Evolutionary conservation across 1,284 basidiomycete species (phyloP), one percentile per base, ranked within the genome.

Genomic region (Leccinum variabile): DNA sequence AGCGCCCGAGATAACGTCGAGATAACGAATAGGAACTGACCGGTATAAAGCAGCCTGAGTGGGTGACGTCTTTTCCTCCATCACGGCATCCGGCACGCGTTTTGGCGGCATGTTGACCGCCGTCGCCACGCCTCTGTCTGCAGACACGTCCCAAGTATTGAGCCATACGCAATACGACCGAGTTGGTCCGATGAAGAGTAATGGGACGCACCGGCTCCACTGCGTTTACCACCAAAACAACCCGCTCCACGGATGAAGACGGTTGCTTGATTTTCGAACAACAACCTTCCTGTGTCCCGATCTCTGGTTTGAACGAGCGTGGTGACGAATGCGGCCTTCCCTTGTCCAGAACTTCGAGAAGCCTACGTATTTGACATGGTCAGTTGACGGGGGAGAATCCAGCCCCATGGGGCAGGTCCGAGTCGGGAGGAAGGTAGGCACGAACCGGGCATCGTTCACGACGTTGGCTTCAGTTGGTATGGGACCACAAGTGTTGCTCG

Each of bases 211-310:
- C 92, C 91, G 66, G 82, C 87, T 58, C 94, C 95, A 50, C 78
- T 81, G 69, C 94, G 92, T 80, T 92, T 95, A 18, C 97, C 97
- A 13, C 94, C 94, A 76, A 99, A 98, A 5, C 95, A 96, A 54
- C 97, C 97, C 44, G 93, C 86, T 11, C 96, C 97, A 62, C 97
- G 92, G 71, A 98, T 88, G 78, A 98, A 94, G 3, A 96, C 82
- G 3, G 97, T 99, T 46, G 88, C 89, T 77, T 97, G 93, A 76
- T 92, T 97, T 79, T 97, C 95, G 72, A 95, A 97, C 62, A 99
- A 84, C 61, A 92, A 79, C 62, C 93, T 82, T 7, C 95, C 95
- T 5, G 89, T 87, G 52, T 74, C 74, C 72, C 91, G 90, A 77
- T 97, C 91, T 69, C 86, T 86, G 2, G 94, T 95, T 69, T 92